A percentile compares a stretch with the other conserved stretches of the same genome.
Evolutionary conservation across 2,329 filamentous ascomycete genomes (phyloP).

Genomic region (Neoarthrinium moseri): DNA sequence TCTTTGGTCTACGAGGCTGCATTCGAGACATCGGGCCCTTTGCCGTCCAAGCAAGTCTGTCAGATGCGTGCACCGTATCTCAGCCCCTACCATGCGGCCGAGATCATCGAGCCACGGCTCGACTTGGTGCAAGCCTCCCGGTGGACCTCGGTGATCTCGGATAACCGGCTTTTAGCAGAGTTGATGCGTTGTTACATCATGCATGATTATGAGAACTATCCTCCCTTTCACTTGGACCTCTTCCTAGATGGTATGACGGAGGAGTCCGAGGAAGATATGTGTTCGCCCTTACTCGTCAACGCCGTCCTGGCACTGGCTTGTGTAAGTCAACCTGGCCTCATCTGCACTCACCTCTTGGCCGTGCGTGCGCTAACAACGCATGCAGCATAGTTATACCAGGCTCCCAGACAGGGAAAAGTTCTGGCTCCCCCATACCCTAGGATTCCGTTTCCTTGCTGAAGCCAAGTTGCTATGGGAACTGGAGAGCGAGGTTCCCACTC

Average conservation of each 20-base stretch:
- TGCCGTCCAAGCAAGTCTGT: background rate
- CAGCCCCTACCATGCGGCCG: background rate
- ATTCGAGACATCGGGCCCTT: background rate
- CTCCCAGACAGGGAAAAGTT: too few species aligned
- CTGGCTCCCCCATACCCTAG: too few species aligned
- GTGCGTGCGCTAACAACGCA: too few species aligned
- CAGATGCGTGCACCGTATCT: background rate
- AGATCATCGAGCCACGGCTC: background rate
- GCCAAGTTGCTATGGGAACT: too few species aligned
- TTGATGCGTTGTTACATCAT: background rate
- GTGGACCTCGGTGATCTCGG: background rate
- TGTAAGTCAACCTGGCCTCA: too few species aligned
- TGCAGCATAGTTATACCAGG: too few species aligned
- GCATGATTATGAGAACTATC: background rate
- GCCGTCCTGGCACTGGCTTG: background rate
- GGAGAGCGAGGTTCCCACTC: too few species aligned
- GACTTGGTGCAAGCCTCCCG: background rate
- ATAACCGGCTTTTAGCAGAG: background rate
- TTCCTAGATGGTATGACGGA: background rate
- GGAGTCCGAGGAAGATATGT: background rate
- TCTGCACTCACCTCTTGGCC: too few species aligned
- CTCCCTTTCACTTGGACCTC: background rate
- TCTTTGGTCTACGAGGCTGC: background rate
- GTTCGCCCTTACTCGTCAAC: background rate
- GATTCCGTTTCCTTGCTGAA: too few species aligned